Evolutionary conservation across 345 rosid species (phyloP), one percentile per base, ranked within the genome.

Genomic region (Eucalyptus shirleyi): DNA sequence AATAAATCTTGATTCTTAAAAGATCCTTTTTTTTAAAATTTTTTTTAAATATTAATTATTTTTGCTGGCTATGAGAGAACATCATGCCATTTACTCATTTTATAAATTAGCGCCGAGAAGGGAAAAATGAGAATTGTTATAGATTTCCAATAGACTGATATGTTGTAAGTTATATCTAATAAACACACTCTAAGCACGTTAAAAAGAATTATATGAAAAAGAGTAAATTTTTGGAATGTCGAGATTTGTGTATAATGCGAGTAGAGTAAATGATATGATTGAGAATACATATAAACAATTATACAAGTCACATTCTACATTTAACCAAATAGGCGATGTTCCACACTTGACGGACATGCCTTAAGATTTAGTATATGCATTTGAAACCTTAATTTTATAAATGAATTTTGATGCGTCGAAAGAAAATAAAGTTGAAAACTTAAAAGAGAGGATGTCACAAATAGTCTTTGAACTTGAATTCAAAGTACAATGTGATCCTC

Each of bases 61-160:
- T 37, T 77, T 77, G 16, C 8, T 10, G 5, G 8, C 2, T 21
- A 77, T 7, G 83, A 77, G 45, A 77, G 47, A 77, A 47, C 26
- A 6, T 77, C 28, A 8, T 23, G 9, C 45, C 28, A 23, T 77
- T 77, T 18, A 69, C 23, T 9, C 44, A 2, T 69, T 77, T 77
- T 77, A 4, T 3, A 24, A 11, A 77, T 6, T 5, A 12, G 0
- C 11, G 9, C 6, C 2, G 1, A 37, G 24, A 21, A 77, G 16
- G 85, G 85, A 11, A 21, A 77, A 40, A 4, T 1, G 3, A 77
- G 47, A 40, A 40, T 77, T 77, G 2, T 6, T 8, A 77, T 77
- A 40, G 9, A 4, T 77, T 40, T 77, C 1, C 5, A 77, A 11
- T 4, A 77, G 85, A 77, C 1, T 0, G 3, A 12, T 9, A 1